These are phyloP conservation scores for Nephelium lappaceum DNA, from an alignment of 345 rosid species.

Conservation along the genomic window DNA sequence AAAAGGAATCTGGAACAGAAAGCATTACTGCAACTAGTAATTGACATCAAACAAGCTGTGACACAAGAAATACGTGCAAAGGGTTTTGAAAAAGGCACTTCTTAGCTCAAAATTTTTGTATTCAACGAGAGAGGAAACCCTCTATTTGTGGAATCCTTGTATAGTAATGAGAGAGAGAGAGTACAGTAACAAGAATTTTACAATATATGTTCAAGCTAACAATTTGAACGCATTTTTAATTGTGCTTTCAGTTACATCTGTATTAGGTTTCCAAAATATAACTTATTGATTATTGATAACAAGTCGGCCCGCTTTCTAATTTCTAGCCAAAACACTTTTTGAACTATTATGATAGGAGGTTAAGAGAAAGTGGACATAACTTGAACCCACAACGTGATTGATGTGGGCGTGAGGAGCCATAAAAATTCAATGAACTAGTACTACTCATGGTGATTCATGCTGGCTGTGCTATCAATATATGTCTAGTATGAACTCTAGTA, in stretches of 20 bases:
- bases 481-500: constrained; percentile 15
- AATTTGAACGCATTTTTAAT: neutral
- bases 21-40: neutral
- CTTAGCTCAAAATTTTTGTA: neutral
- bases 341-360: neutral
- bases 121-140: neutral
- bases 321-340: neutral
- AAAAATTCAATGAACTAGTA: neutral
- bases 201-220: neutral
- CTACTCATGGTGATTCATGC: neutral
- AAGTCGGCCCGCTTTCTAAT: neutral
- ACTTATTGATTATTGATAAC: neutral
- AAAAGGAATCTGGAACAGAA: neutral
- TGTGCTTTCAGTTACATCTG: neutral
- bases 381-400: neutral
- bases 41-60: neutral
- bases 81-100: neutral
- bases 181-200: neutral
- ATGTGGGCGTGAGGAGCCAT: neutral
- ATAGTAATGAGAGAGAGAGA: neutral
- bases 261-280: neutral
- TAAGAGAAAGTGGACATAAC: neutral
- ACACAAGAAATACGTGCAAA: neutral
- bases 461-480: neutral
- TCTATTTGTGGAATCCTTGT: neutral